A percentile compares a stretch with the other conserved stretches of the same genome.
Evolutionary conservation across 2,329 filamentous ascomycete genomes (phyloP).

Genomic region (Exutisphaerella laricina): DNA sequence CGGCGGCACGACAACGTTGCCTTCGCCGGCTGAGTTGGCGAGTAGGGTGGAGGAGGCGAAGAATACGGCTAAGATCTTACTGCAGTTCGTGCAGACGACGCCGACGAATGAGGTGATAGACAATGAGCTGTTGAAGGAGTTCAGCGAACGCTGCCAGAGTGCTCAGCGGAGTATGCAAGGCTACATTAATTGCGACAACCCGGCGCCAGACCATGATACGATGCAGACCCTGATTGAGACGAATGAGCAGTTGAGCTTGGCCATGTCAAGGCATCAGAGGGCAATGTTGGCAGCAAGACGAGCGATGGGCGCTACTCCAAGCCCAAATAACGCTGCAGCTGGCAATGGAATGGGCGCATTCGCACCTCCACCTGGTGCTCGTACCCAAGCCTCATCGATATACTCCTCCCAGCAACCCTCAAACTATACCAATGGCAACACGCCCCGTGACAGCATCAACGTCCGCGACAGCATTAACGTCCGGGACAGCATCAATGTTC

Average conservation of each 20-base stretch:
- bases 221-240: constrained; percentile 91
- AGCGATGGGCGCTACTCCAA: constrained; percentile 29
- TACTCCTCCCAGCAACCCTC: constrained; percentile 2
- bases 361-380: constrained; percentile 10
- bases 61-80: constrained; percentile 85
- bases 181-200: constrained; percentile 76
- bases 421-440: not conserved
- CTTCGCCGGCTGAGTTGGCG: constrained; percentile 69
- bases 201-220: constrained; percentile 83
- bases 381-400: not conserved
- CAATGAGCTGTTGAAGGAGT: constrained; percentile 91
- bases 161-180: constrained; percentile 76
- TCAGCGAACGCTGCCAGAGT: constrained; percentile 75
- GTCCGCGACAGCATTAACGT: not conserved
- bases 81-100: constrained; percentile 84
- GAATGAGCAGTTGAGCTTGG: constrained; percentile 81
- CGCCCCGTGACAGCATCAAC: not conserved
- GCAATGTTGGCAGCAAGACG: constrained; percentile 60
- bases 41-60: constrained; percentile 82
- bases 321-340: constrained; percentile 13
- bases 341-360: constrained; percentile 14
- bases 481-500: not conserved
- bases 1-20: constrained; percentile 36
- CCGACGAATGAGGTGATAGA: constrained; percentile 66
- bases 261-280: constrained; percentile 78